Evolutionary conservation across 495 filamentous ascomycete species (phyloP).

Genomic region (Pseudomonodictys pantanalensis): DNA sequence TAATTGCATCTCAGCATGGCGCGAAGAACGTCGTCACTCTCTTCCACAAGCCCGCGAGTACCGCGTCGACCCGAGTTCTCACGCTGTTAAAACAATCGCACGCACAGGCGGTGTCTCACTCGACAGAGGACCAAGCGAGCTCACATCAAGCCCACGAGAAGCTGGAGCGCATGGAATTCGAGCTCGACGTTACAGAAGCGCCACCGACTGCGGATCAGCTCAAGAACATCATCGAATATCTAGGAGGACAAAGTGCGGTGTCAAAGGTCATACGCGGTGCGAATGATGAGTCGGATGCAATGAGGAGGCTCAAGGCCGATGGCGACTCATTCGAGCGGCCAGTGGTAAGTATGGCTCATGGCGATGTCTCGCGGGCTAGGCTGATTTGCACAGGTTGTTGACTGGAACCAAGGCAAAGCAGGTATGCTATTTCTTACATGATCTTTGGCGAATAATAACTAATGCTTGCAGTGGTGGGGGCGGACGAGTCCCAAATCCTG

Average conservation of each 20-base stretch:
- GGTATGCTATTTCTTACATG: slow-evolving; percentile 37
- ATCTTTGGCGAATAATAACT: slow-evolving; percentile 7
- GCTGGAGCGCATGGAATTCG: slow-evolving; percentile 64
- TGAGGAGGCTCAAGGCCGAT: slow-evolving; percentile 62
- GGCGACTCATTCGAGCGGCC: slow-evolving; percentile 66
- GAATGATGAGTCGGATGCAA: slow-evolving; percentile 65
- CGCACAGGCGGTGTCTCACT: slow-evolving; percentile 54
- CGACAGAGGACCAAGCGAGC: slow-evolving; percentile 66
- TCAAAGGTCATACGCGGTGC: slow-evolving; percentile 69
- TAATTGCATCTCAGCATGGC: slow-evolving; percentile 34
- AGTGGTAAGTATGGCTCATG: slow-evolving; percentile 53
- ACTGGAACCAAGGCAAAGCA: slow-evolving; percentile 88
- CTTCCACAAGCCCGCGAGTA: slow-evolving; percentile 75
- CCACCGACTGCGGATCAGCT: slow-evolving; percentile 82
- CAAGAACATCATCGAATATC: slow-evolving; percentile 81
- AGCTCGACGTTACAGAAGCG: slow-evolving; percentile 79
- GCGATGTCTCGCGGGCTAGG: slow-evolving; percentile 1
- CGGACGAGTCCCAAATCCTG: slow-evolving; percentile 79
- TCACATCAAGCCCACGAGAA: slow-evolving; percentile 55
- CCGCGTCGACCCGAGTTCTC: slow-evolving; percentile 63
- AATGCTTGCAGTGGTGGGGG: slow-evolving; percentile 54
- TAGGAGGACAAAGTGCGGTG: slow-evolving; percentile 48
- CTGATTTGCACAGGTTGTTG: slow-evolving; percentile 62
- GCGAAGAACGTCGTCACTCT: slow-evolving; percentile 80
- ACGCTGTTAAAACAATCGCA: slow-evolving; percentile 73